phyloP scores from a whole-genome alignment of 305 asterid genomes.

The Stenogyne calaminthoides region DNA sequence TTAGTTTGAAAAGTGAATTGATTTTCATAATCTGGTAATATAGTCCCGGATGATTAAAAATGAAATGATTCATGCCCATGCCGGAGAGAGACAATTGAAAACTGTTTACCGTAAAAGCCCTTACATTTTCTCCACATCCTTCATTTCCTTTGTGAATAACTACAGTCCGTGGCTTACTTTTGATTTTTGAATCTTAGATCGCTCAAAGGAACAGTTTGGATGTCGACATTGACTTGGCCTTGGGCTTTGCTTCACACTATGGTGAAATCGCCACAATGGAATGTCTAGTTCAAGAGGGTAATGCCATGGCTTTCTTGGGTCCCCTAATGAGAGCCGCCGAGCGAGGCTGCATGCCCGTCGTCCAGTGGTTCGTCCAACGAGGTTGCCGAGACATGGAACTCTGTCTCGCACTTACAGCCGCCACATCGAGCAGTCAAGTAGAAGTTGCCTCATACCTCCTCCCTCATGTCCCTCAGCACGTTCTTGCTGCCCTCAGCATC shows the following conservation, averaged over 20 bases:
- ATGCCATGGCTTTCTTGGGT: constrained; percentile 95
- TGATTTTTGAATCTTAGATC: constrained; percentile 47
- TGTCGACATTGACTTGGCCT: constrained; percentile 90
- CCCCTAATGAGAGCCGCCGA: constrained; percentile 98
- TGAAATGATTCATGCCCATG: constrained; percentile 4
- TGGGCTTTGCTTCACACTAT: constrained; percentile 95
- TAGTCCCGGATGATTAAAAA: not conserved
- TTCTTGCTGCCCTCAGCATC: constrained; percentile 86
- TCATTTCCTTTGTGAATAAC: not conserved
- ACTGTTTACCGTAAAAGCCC: not conserved
- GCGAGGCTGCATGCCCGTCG: constrained; percentile 89
- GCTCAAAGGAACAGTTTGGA: constrained; percentile 98
- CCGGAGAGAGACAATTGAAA: too few relatives aligned
- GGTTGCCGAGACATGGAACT: constrained; percentile 98
- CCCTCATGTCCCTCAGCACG: constrained; percentile 89
- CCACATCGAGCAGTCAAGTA: constrained; percentile 90
- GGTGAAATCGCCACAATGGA: constrained; percentile 93
- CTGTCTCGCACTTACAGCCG: constrained; percentile 91
- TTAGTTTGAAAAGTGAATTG: constrained; percentile 1
- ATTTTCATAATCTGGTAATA: constrained; percentile 3
- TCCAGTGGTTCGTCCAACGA: constrained; percentile 82
- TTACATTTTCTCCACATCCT: not conserved
- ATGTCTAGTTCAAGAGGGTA: constrained; percentile 93
- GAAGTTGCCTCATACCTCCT: constrained; percentile 76
- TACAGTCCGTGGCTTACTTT: constrained; percentile 2